phyloP scores from a whole-genome alignment of 495 filamentous ascomycete species.

The Penicillium canescens region DNA sequence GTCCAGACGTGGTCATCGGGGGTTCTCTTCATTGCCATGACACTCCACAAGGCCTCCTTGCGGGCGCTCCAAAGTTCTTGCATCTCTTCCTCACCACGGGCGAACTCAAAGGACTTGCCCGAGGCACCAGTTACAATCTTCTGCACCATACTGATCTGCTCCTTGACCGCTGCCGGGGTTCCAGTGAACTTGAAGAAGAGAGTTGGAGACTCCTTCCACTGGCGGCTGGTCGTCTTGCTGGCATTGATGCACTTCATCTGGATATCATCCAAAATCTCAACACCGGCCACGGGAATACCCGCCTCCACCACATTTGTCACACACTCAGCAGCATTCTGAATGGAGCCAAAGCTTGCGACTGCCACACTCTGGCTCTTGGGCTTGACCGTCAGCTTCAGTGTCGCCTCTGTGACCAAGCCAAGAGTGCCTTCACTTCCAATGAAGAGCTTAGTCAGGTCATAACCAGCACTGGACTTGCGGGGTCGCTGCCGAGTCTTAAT shows the following conservation, averaged over 20 bases:
- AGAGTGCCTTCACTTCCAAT: slow-evolving; percentile 67
- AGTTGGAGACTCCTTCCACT: slow-evolving; percentile 63
- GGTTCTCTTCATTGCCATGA: slow-evolving; percentile 56
- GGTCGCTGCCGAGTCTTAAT: slow-evolving; percentile 67
- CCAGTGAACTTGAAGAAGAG: slow-evolving; percentile 68
- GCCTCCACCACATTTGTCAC: slow-evolving; percentile 60
- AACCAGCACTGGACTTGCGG: slow-evolving; percentile 65
- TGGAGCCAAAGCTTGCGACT: slow-evolving; percentile 59
- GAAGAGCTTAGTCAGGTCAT: slow-evolving; percentile 63
- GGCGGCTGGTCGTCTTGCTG: slow-evolving; percentile 51
- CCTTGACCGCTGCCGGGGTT: slow-evolving; percentile 57
- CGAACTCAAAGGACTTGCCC: slow-evolving; percentile 59
- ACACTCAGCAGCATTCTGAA: slow-evolving; percentile 58
- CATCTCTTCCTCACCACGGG: slow-evolving; percentile 54
- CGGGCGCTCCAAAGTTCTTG: slow-evolving; percentile 62
- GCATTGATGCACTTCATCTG: slow-evolving; percentile 68
- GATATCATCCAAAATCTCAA: slow-evolving; percentile 66
- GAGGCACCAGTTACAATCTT: slow-evolving; percentile 51
- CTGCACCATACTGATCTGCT: slow-evolving; percentile 59
- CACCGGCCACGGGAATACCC: slow-evolving; percentile 62
- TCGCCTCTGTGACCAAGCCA: slow-evolving; percentile 65
- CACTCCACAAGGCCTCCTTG: slow-evolving; percentile 61
- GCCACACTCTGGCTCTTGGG: slow-evolving; percentile 63
- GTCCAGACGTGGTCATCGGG: slow-evolving; percentile 64
- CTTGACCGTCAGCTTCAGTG: slow-evolving; percentile 61